These are phyloP conservation scores for Eutrema japonicum DNA, from an alignment of 345 rosid genomes.

Conservation along the genomic window DNA sequence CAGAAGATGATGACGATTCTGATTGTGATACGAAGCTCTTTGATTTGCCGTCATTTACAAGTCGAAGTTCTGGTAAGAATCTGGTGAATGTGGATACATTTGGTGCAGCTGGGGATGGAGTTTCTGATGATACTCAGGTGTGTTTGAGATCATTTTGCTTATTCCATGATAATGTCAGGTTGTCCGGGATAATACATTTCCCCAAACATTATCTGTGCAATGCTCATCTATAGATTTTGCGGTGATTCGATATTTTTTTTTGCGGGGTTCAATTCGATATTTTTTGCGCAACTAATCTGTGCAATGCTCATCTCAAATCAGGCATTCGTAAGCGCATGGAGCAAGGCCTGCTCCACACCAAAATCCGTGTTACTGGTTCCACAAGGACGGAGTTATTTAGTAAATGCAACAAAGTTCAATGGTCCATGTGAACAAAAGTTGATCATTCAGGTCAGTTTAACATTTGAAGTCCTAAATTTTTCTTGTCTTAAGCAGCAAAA, in stretches of 20 bases:
- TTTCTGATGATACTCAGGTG: slow-evolving; percentile 96
- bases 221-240: background rate
- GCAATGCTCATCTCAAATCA: slow-evolving; percentile 40
- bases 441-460: slow-evolving; percentile 69
- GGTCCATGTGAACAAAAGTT: slow-evolving; percentile 88
- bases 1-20: slow-evolving; percentile 56
- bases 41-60: slow-evolving; percentile 55
- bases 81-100: slow-evolving; percentile 94
- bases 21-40: slow-evolving; percentile 47
- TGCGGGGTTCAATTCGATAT: background rate
- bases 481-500: background rate
- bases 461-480: background rate
- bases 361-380: slow-evolving; percentile 85
- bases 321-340: slow-evolving; percentile 92
- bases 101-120: slow-evolving; percentile 92
- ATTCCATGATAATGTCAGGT: slow-evolving; percentile 20
- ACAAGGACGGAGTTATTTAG: slow-evolving; percentile 67
- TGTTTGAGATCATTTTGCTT: slow-evolving; percentile 21
- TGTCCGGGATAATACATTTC: background rate
- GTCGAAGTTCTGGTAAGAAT: slow-evolving; percentile 64
- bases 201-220: background rate
- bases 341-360: slow-evolving; percentile 61
- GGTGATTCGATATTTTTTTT: no score
- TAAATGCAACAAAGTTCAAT: slow-evolving; percentile 82
- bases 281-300: slow-evolving; percentile 14